Base-by-base conservation (phyloP, 1,284 basidiomycete species). In the Wallemia mellicola region DNA sequence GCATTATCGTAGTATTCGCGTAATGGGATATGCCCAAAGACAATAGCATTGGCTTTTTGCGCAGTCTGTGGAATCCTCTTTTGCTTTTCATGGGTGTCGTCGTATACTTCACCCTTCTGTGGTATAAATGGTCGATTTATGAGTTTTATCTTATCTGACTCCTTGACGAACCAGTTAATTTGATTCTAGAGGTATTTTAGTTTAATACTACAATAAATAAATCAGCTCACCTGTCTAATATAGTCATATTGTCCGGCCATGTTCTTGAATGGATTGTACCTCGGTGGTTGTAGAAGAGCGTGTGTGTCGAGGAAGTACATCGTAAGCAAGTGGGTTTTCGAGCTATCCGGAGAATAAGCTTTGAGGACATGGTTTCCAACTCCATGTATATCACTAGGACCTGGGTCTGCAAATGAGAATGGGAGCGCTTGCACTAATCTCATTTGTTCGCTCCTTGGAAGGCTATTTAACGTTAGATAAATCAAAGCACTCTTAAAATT, bases 311-410 rank as follows among this genome's bases (percentile, higher is more conserved):
- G 60, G 0, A 70, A 69, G 58, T 65, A 65, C 1, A 72, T 60
- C 56, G 70, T 67, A 62, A 72, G 63, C 28, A 68, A 60, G 57
- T 70, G 69, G 70, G 61, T 17, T 5, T 48, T 48, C 14, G 14
- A 17, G 9, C 38, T 25, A 25, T 57, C 55, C 7, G 55, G 55
- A 3, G 55, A 57, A 17, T 28, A 72, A 27, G 84, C 79, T 67
- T 81, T 80, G 61, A 83, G 68, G n/a, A 83, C 73, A 70, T 87
- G 91, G 66, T 91, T 91, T 1, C 86, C 86, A 1, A 82, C 80
- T 0, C 88, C 88, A 65, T 85, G 83, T 0, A 95, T 73, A 64
- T 80, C 77, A 60, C 77, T 76, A 0, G 91, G 89, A 0, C 91
- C 91, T 1, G 74, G 69, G 64, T 84, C 73, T 5, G 84, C 79